Evolutionary conservation across 108 stramenopile genomes (phyloP).

Genomic region (Discostella stelligeroides): DNA sequence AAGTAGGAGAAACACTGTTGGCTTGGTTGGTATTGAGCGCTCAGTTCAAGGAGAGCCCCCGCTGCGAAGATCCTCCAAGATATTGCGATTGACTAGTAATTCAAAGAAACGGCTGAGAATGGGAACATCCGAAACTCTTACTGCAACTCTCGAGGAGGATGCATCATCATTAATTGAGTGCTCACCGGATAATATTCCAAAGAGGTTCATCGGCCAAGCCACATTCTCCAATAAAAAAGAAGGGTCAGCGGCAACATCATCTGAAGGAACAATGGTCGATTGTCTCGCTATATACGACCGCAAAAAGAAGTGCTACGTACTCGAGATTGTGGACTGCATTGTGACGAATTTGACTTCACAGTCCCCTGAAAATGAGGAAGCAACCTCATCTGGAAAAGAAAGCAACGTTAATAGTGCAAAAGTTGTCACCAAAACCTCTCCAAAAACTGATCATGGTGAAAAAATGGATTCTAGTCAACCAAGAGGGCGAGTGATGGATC

Average conservation of each 20-base stretch:
- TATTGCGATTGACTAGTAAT: neutral
- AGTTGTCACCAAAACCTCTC: neutral
- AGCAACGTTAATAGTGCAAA: neutral
- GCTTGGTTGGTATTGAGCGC: neutral
- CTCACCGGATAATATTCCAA: too few relatives aligned
- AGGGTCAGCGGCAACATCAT: neutral
- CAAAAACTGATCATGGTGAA: neutral
- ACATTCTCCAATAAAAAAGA: neutral
- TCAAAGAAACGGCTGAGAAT: neutral
- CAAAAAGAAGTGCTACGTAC: slow-evolving; percentile 20
- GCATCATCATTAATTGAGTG: neutral
- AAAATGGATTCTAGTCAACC: neutral
- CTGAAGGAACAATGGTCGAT: slow-evolving; percentile 29
- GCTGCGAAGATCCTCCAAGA: neutral
- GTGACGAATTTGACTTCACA: neutral
- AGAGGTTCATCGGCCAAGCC: neutral
- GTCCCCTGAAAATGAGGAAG: neutral
- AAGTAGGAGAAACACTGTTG: slow-evolving; percentile 1
- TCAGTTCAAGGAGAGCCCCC: neutral
- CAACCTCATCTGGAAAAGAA: neutral
- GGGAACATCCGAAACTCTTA: neutral
- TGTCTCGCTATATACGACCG: slow-evolving; percentile 41
- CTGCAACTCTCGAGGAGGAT: slow-evolving; percentile 10
- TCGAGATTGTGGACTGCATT: slow-evolving; percentile 34
- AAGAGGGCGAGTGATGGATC: neutral